Evolutionary conservation across 2,329 filamentous ascomycete species (phyloP).

Genomic region (Leptosphaerulina australis): DNA sequence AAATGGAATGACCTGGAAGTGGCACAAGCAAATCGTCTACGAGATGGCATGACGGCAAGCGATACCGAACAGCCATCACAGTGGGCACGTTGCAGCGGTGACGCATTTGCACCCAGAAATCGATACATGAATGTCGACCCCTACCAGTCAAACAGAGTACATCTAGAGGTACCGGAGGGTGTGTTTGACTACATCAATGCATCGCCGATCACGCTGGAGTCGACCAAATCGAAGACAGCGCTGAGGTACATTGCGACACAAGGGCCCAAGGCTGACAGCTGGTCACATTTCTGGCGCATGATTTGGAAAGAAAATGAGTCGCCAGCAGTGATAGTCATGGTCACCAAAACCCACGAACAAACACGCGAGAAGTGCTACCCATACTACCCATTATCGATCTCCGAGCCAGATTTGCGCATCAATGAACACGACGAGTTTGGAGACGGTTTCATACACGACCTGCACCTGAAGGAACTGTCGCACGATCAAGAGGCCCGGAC

Average conservation of each 20-base stretch:
- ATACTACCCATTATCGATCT: conserved; percentile 71
- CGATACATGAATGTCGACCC: conserved; percentile 90
- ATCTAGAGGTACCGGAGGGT: conserved; percentile 75
- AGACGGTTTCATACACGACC: conserved; percentile 69
- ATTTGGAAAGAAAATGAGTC: conserved; percentile 78
- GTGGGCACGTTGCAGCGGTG: conserved; percentile 64
- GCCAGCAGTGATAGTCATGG: conserved; percentile 84
- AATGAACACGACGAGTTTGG: conserved; percentile 69
- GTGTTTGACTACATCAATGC: conserved; percentile 61
- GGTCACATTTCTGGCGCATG: conserved; percentile 94
- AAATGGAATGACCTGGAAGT: conserved; percentile 68
- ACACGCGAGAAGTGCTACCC: conserved; percentile 82
- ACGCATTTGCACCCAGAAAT: conserved; percentile 69
- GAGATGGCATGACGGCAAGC: conserved; percentile 49
- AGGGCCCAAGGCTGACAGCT: conserved; percentile 78
- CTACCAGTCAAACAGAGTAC: conserved; percentile 84
- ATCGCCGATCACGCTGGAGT: conserved; percentile 53
- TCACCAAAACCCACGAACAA: conserved; percentile 85
- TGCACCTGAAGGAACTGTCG: conserved; percentile 64
- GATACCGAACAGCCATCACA: conserved; percentile 54
- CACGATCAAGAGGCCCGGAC: conserved; percentile 64
- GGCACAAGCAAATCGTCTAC: conserved; percentile 62
- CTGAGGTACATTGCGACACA: conserved; percentile 83
- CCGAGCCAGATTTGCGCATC: conserved; percentile 55
- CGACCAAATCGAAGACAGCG: conserved; percentile 48